These are phyloP conservation scores for Emmonsia crescens DNA, from an alignment of 2,329 filamentous ascomycete genomes.

Conservation along the genomic window DNA sequence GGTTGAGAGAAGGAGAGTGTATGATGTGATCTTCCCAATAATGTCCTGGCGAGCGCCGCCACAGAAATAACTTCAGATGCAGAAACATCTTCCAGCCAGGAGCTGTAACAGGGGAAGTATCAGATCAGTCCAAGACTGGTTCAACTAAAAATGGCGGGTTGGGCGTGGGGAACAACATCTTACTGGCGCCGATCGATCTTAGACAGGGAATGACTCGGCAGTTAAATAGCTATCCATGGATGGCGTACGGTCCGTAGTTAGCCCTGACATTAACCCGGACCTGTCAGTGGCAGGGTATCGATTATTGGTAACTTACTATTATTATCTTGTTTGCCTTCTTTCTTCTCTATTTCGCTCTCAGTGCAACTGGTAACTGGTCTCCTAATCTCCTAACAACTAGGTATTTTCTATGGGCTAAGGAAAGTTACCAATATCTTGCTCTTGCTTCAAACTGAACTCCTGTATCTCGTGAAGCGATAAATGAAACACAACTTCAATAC, in stretches of 20 bases:
- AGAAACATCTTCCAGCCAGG: neutral
- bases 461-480: no score
- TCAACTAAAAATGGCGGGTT: neutral
- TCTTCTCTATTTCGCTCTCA: no score
- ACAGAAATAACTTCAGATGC: neutral
- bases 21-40: neutral
- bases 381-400: no score
- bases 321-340: no score
- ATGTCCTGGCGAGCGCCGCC: neutral
- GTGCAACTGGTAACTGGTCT: no score
- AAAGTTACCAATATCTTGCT: no score
- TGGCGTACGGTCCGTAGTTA: no score
- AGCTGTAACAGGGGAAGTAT: conserved; percentile 2
- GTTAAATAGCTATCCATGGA: no score
- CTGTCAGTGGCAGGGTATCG: neutral
- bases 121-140: neutral
- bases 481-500: no score
- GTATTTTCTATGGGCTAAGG: no score
- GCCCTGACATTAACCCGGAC: neutral
- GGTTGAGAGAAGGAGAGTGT: neutral
- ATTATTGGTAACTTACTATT: no score
- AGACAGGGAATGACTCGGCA: neutral
- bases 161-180: neutral
- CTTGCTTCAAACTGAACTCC: no score
- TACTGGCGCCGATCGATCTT: neutral